These are phyloP conservation scores for Musa beccarii DNA, from an alignment of 176 grass and related monocot species.

Conservation along the genomic window DNA sequence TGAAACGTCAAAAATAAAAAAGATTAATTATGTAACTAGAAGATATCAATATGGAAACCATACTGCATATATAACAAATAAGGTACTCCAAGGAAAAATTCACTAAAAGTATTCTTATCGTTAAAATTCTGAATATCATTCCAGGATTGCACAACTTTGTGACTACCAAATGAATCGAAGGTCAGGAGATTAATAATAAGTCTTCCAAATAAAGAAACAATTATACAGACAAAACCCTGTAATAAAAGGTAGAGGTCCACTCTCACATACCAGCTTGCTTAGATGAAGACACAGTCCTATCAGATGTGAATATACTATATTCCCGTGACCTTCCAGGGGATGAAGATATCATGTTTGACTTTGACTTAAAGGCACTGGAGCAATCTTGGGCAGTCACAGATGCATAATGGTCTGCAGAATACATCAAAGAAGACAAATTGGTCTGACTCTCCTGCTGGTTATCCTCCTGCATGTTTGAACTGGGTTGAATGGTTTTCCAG, in stretches of 20 bases:
- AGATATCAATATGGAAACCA: no score
- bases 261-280: constrained; percentile 28
- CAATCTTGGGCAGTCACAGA: constrained; percentile 30
- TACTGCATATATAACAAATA: no score
- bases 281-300: constrained; percentile 22
- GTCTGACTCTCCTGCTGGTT: constrained; percentile 8
- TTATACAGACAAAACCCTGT: neutral
- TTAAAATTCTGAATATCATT: no score
- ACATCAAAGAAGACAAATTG: constrained; percentile 20
- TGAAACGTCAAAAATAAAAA: no score
- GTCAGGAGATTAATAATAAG: neutral
- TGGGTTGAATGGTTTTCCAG: constrained; percentile 21
- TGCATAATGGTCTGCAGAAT: constrained; percentile 41
- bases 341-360: constrained; percentile 24
- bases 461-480: constrained; percentile 23
- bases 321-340: neutral
- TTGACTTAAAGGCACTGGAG: constrained; percentile 13
- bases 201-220: neutral
- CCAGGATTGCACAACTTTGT: no score
- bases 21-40: no score
- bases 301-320: neutral
- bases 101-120: no score
- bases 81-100: no score
- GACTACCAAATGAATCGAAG: no score
- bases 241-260: neutral